Evolutionary conservation across 208 protist species (phyloP).

Genomic region (Acanthamoeba divionensis): DNA sequence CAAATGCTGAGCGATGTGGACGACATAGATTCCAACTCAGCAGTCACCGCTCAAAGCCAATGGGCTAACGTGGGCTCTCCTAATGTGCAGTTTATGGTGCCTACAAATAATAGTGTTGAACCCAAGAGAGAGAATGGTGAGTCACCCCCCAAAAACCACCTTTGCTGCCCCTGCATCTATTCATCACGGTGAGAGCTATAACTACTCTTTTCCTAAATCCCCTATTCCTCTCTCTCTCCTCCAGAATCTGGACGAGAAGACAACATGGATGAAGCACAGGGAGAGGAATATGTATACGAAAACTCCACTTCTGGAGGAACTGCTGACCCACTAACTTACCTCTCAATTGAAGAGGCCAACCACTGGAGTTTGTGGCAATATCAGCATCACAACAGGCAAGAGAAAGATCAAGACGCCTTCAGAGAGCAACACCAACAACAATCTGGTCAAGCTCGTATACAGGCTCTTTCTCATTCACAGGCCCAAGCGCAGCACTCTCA

Average conservation of each 20-base stretch:
- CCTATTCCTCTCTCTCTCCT: background rate
- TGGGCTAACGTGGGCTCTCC: no score
- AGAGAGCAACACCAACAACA: background rate
- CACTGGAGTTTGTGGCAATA: constrained; percentile 10
- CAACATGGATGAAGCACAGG: background rate
- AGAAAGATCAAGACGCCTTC: background rate
- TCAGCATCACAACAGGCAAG: background rate
- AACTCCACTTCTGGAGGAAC: background rate
- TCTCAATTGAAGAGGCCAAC: constrained; percentile 21
- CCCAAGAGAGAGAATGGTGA: background rate
- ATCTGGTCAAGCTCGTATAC: background rate
- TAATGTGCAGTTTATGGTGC: no score
- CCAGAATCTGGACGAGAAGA: background rate
- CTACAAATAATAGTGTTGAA: background rate
- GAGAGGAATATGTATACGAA: background rate
- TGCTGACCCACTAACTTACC: background rate
- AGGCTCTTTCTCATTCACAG: background rate
- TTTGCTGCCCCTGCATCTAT: background rate
- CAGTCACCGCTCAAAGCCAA: no score
- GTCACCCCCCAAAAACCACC: no score
- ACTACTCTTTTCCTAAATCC: background rate
- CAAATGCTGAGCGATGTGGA: no score
- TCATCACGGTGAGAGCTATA: background rate
- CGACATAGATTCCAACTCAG: no score
- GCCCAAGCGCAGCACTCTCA: background rate